These are phyloP conservation scores for Citrus mangshanensis DNA, from an alignment of 345 rosid species.

Conservation along the genomic window DNA sequence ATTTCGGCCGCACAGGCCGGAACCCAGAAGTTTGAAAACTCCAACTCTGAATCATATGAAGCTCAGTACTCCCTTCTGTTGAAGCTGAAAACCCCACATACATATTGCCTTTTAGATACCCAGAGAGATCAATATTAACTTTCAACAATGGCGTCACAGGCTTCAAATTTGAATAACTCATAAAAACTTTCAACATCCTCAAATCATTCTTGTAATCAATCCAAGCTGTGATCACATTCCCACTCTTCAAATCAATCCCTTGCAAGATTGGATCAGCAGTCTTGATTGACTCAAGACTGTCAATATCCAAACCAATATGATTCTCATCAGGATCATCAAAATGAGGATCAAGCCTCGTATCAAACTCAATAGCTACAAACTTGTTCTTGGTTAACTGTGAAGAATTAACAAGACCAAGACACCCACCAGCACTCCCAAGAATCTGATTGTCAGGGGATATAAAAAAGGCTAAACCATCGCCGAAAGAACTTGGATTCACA, in stretches of 20 bases:
- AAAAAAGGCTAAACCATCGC: conserved; percentile 87
- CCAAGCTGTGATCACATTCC: conserved; percentile 68
- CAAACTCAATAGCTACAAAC: conserved; percentile 87
- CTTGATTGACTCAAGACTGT: conserved; percentile 63
- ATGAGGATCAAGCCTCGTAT: conserved; percentile 57
- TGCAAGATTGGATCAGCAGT: conserved; percentile 49
- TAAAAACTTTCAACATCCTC: conserved; percentile 54
- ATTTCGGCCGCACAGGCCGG: conserved; percentile 47
- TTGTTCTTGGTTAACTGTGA: conserved; percentile 64
- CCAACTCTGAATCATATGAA: conserved; percentile 76
- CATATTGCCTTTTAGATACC: conserved; percentile 49
- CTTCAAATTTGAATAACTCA: conserved; percentile 57
- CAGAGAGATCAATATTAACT: conserved; percentile 63
- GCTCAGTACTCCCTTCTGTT: conserved; percentile 92
- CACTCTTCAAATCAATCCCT: conserved; percentile 74
- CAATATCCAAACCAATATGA: conserved; percentile 76
- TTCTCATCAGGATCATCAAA: conserved; percentile 70
- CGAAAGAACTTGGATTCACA: conserved; percentile 60
- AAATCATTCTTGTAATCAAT: conserved; percentile 82
- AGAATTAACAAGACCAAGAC: conserved; percentile 79
- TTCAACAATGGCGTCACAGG: conserved; percentile 56
- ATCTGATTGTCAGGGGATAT: conserved; percentile 69
- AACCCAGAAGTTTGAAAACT: conserved; percentile 69
- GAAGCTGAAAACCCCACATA: conserved; percentile 90
- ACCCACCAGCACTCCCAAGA: conserved; percentile 76